Evolutionary conservation across 139 green algal genomes (phyloP).

Genomic region (Gonium pectorale): DNA sequence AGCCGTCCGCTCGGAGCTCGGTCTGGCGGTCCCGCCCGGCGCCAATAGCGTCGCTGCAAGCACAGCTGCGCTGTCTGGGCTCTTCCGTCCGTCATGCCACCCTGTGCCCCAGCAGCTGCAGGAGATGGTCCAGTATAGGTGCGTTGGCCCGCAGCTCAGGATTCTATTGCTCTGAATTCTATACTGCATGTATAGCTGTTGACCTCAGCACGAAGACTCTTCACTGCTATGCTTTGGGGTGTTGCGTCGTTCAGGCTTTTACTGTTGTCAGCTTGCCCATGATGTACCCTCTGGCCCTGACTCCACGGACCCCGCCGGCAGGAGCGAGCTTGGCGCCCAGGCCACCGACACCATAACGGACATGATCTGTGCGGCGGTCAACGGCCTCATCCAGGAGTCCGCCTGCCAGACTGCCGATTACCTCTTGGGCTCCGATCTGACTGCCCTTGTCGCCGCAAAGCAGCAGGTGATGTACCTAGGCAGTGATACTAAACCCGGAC

Average conservation of each 20-base stretch:
- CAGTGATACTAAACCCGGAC: no score
- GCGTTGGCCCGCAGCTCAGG: no score
- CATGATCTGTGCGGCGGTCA: background rate
- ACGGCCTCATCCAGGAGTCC: background rate
- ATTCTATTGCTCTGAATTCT: no score
- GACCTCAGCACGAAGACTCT: background rate
- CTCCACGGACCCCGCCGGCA: no score
- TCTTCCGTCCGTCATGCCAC: background rate
- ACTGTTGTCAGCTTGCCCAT: no score
- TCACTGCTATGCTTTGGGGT: background rate
- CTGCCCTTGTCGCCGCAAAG: conserved; percentile 7
- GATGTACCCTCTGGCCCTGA: no score
- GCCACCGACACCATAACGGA: background rate
- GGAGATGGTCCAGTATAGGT: background rate
- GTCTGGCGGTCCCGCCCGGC: background rate
- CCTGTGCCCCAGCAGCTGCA: background rate
- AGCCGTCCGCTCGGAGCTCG: conserved; percentile 1
- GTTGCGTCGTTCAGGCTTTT: background rate
- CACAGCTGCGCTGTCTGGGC: background rate
- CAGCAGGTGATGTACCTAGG: conserved; percentile 33
- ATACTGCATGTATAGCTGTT: no score
- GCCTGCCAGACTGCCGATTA: background rate
- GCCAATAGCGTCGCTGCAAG: background rate
- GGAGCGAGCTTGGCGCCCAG: background rate
- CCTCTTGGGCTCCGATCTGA: conserved; percentile 18